Evolutionary conservation across 2,329 filamentous ascomycete species (phyloP).

Genomic region (Thermomyces lanuginosus): DNA sequence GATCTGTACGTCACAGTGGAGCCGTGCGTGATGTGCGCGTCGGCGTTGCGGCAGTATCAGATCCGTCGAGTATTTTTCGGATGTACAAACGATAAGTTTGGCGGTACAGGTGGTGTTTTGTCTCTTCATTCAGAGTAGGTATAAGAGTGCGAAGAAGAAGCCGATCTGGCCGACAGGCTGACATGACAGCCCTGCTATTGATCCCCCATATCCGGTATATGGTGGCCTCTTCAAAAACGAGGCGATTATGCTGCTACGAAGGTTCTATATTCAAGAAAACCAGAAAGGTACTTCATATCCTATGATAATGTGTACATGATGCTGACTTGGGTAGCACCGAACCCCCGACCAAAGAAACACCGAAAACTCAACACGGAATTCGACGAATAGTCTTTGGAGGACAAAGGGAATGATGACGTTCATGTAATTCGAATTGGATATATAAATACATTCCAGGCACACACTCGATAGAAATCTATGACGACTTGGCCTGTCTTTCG

Average conservation of each 20-base stretch:
- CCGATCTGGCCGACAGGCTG: no score
- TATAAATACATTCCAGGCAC: constrained; percentile 6
- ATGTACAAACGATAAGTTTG: constrained; percentile 91
- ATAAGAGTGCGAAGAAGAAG: constrained; percentile 1
- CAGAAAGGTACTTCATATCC: constrained; percentile 50
- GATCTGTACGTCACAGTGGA: constrained; percentile 94
- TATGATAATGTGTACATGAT: background rate
- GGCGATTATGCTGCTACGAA: constrained; percentile 75
- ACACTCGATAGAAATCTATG: constrained; percentile 7
- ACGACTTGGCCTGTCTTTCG: constrained; percentile 33
- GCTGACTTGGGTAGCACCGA: constrained; percentile 34
- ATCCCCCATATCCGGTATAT: constrained; percentile 63
- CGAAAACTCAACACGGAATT: constrained; percentile 37
- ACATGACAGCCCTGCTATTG: constrained; percentile 49
- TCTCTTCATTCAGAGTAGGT: constrained; percentile 57
- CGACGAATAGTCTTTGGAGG: constrained; percentile 1
- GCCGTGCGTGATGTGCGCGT: constrained; percentile 97
- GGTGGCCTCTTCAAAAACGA: constrained; percentile 82
- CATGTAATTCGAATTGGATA: constrained; percentile 2
- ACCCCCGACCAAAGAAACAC: constrained; percentile 48
- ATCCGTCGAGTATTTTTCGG: constrained; percentile 90
- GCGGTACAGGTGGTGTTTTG: constrained; percentile 86
- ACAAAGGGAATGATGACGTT: background rate
- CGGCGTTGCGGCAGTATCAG: constrained; percentile 69
- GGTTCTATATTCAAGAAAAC: constrained; percentile 98